Conservation (phyloP, 441 rosid species). For the Erodium texanum region DNA sequence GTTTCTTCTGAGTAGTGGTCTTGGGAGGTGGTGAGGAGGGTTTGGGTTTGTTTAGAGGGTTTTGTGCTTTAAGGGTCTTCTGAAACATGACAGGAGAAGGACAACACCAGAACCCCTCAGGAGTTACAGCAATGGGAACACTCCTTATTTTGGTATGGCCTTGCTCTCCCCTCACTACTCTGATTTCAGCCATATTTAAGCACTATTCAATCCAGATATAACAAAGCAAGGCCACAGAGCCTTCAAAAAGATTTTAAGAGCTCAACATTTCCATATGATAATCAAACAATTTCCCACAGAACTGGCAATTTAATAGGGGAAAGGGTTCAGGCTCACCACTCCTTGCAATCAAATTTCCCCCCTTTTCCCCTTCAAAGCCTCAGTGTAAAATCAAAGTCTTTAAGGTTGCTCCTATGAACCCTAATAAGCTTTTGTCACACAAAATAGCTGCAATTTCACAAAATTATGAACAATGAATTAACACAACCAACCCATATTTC, state of each 20-base stretch:
- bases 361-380: not conserved
- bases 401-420: not conserved
- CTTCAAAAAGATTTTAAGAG: constrained; percentile 15
- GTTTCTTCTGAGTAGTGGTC: constrained; percentile 41
- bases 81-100: constrained; percentile 91
- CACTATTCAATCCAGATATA: constrained; percentile 14
- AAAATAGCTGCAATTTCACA: constrained; percentile 2
- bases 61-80: constrained; percentile 58
- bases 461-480: not conserved
- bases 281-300: constrained; percentile 6
- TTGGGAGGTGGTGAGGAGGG: constrained; percentile 44
- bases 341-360: not conserved
- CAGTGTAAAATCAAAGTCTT: not conserved
- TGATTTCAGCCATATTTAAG: constrained; percentile 71
- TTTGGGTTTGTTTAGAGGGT: constrained; percentile 57
- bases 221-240: constrained; percentile 9
- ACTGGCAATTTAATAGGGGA: not conserved
- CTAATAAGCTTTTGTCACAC: not conserved
- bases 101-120: constrained; percentile 98
- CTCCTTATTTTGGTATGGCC: constrained; percentile 74
- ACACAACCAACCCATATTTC: not conserved
- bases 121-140: constrained; percentile 91
- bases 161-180: constrained; percentile 56
- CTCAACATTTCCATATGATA: constrained; percentile 12
- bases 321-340: not conserved